Evolutionary conservation across 495 filamentous ascomycete species (phyloP).

Genomic region (Aspergillus steynii): DNA sequence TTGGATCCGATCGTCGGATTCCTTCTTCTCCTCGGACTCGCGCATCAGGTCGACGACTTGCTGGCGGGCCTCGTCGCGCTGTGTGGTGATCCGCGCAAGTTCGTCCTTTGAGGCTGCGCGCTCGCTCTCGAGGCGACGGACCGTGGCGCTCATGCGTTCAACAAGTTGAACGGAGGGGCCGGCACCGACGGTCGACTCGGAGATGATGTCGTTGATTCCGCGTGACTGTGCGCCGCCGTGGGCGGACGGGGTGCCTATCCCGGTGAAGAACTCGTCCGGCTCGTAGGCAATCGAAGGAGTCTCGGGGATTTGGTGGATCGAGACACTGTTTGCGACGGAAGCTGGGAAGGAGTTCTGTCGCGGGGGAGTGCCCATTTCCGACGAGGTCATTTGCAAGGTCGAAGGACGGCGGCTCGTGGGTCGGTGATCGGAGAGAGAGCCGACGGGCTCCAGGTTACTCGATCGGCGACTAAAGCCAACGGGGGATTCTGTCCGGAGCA

Average conservation of each 20-base stretch:
- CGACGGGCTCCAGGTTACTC: slow-evolving; percentile 40
- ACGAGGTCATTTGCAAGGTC: slow-evolving; percentile 38
- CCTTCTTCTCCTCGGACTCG: slow-evolving; percentile 71
- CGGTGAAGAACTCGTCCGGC: slow-evolving; percentile 68
- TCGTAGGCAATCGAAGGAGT: slow-evolving; percentile 62
- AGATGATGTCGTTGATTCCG: slow-evolving; percentile 83
- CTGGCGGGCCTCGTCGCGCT: slow-evolving; percentile 86
- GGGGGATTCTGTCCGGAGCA: slow-evolving; percentile 50
- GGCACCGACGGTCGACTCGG: slow-evolving; percentile 81
- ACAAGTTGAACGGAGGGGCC: slow-evolving; percentile 95
- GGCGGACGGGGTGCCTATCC: slow-evolving; percentile 57
- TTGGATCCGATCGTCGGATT: slow-evolving; percentile 56
- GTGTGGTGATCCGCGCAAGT: slow-evolving; percentile 70
- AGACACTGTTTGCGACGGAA: slow-evolving; percentile 32
- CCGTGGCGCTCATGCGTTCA: slow-evolving; percentile 91
- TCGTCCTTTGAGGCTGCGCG: slow-evolving; percentile 85
- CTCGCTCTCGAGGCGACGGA: slow-evolving; percentile 87
- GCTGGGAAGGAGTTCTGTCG: slow-evolving; percentile 46
- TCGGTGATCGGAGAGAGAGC: slow-evolving; percentile 37
- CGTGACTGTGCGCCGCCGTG: slow-evolving; percentile 47
- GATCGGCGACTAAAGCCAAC: slow-evolving; percentile 47
- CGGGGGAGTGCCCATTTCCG: slow-evolving; percentile 42
- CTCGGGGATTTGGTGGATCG: slow-evolving; percentile 38
- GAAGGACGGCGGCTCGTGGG: slow-evolving; percentile 51
- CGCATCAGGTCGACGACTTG: slow-evolving; percentile 88